Conservation (phyloP, 164 flowering plant species). For the Aristolochia fimbriata region DNA sequence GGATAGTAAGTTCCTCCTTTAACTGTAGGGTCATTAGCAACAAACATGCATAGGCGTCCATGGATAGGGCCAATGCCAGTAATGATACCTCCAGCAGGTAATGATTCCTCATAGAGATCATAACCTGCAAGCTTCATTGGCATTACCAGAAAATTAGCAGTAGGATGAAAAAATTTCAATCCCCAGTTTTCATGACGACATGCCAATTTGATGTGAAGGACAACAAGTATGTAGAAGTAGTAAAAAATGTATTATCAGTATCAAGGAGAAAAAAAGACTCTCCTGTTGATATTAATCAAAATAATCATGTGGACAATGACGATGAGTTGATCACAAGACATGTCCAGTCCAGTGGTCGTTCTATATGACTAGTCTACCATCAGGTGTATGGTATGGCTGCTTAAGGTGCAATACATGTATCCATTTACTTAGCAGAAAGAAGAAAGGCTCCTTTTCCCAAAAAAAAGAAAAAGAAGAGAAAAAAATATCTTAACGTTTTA, state of each 20-base stretch:
- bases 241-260: background rate
- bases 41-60: conserved; percentile 88
- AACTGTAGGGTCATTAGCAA: conserved; percentile 94
- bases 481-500: background rate
- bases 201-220: background rate
- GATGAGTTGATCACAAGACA: too few species aligned
- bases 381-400: too few species aligned
- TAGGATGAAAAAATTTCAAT: background rate
- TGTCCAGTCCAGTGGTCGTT: too few species aligned
- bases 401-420: too few species aligned
- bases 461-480: too few species aligned
- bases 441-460: too few species aligned
- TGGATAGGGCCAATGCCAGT: conserved; percentile 93
- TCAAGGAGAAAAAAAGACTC: background rate
- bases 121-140: conserved; percentile 85
- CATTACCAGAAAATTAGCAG: background rate
- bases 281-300: too few species aligned
- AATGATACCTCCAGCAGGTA: conserved; percentile 88
- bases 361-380: too few species aligned
- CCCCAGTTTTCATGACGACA: background rate
- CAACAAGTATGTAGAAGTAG: background rate
- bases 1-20: conserved; percentile 98
- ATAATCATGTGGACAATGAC: too few species aligned
- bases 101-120: conserved; percentile 71
- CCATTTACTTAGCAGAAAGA: too few species aligned